Evolutionary conservation across 2,329 filamentous ascomycete species (phyloP).

Genomic region (Fusarium sp.): DNA sequence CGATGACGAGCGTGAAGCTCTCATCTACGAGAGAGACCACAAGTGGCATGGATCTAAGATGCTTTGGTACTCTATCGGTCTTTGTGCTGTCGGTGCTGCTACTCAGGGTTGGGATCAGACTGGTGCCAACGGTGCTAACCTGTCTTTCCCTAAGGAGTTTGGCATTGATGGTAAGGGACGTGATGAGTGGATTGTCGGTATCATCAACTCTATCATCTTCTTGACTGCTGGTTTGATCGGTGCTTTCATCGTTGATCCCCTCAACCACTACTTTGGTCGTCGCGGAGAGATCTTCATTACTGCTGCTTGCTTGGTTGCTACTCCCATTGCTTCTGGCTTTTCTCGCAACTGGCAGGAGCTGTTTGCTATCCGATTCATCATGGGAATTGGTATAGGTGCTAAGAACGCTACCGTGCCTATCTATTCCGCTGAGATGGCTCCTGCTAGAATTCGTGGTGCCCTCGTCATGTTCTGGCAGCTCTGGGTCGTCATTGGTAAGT

Average conservation of each 20-base stretch:
- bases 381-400: slow-evolving; percentile 76
- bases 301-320: slow-evolving; percentile 75
- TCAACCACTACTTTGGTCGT: slow-evolving; percentile 60
- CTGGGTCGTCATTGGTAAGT: slow-evolving; percentile 67
- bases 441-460: slow-evolving; percentile 75
- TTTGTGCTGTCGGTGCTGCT: slow-evolving; percentile 75
- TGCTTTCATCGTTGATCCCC: slow-evolving; percentile 65
- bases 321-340: slow-evolving; percentile 72
- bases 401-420: slow-evolving; percentile 76
- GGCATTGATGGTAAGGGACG: slow-evolving; percentile 49
- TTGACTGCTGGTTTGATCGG: slow-evolving; percentile 49
- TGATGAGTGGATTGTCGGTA: slow-evolving; percentile 66
- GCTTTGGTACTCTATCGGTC: slow-evolving; percentile 73
- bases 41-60: slow-evolving; percentile 72
- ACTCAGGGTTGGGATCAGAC: slow-evolving; percentile 76
- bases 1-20: slow-evolving; percentile 50
- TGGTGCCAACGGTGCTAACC: slow-evolving; percentile 69
- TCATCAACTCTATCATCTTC: slow-evolving; percentile 63
- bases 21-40: slow-evolving; percentile 71
- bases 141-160: slow-evolving; percentile 65
- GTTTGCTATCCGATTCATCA: slow-evolving; percentile 72
- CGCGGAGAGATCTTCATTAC: slow-evolving; percentile 75
- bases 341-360: slow-evolving; percentile 74
- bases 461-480: slow-evolving; percentile 85
- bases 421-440: slow-evolving; percentile 78